phyloP scores from a whole-genome alignment of 176 grass and related monocot species.

The Triticum urartu region DNA sequence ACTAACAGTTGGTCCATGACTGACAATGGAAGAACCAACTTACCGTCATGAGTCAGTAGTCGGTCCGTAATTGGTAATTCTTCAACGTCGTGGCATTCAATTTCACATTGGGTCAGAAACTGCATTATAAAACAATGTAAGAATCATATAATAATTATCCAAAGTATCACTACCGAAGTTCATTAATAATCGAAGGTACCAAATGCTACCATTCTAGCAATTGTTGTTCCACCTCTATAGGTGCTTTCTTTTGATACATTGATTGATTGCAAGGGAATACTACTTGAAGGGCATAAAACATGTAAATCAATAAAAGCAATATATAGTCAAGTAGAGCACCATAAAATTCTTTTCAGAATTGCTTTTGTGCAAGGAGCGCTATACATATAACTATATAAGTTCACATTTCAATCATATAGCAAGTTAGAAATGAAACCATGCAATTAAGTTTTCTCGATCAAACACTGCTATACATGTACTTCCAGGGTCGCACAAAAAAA shows the following conservation, averaged over 20 bases:
- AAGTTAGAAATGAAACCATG: not conserved
- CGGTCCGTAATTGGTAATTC: slow-evolving; percentile 62
- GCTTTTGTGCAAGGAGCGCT: not conserved
- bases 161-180: not conserved
- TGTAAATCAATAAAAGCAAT: not conserved
- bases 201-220: slow-evolving; percentile 8
- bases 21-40: slow-evolving; percentile 26
- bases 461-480: not conserved
- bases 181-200: slow-evolving; percentile 6
- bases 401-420: slow-evolving; percentile 3
- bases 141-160: not conserved
- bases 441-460: not conserved
- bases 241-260: not conserved
- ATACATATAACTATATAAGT: not conserved
- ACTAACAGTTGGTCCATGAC: slow-evolving; percentile 8
- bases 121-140: slow-evolving; percentile 17
- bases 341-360: slow-evolving; percentile 7
- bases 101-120: slow-evolving; percentile 54
- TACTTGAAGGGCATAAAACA: not conserved
- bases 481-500: not conserved
- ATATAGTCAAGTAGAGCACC: not conserved
- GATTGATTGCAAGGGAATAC: slow-evolving; percentile 8
- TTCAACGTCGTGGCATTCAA: slow-evolving; percentile 71
- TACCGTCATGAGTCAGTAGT: slow-evolving; percentile 62
- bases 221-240: not conserved